phyloP scores from a whole-genome alignment of 495 filamentous ascomycete species.

The Amniculicola lignicola region DNA sequence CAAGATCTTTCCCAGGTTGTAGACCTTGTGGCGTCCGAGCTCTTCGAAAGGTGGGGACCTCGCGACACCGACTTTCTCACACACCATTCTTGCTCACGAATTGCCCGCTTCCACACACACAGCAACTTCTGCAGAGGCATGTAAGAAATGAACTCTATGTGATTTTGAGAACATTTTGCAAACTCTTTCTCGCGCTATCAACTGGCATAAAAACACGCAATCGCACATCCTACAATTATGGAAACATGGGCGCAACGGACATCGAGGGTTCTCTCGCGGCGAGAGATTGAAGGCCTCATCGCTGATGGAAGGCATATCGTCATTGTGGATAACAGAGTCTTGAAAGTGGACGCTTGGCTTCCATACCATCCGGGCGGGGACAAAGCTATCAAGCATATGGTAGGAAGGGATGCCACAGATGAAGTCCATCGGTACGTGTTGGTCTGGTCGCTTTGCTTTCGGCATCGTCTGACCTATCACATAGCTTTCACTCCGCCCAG shows the following conservation, averaged over 20 bases:
- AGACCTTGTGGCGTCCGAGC: no score
- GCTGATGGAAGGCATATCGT: slow-evolving; percentile 79
- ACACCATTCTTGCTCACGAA: neutral
- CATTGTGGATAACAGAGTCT: slow-evolving; percentile 73
- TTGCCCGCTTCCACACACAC: neutral
- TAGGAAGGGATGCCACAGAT: slow-evolving; percentile 93
- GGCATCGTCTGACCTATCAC: neutral
- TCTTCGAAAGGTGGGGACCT: no score
- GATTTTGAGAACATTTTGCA: no score
- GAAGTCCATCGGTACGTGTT: slow-evolving; percentile 90
- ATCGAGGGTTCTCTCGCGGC: slow-evolving; percentile 47
- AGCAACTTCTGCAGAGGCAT: no score
- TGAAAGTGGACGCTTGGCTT: slow-evolving; percentile 85
- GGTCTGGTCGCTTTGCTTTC: no score
- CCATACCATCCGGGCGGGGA: slow-evolving; percentile 89
- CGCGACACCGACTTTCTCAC: neutral
- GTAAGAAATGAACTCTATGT: no score
- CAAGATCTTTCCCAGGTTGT: no score
- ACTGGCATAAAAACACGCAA: neutral
- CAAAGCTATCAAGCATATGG: slow-evolving; percentile 90
- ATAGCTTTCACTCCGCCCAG: slow-evolving; percentile 78
- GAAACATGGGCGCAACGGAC: slow-evolving; percentile 13
- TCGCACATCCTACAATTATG: slow-evolving; percentile 5
- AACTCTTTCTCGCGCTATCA: neutral
- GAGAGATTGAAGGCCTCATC: slow-evolving; percentile 82